Percentiles rank a stretch among this genome's conserved stretches.
Evolutionary conservation across 202 grass and related monocot species (phyloP).

Genomic region (Panicum virgatum): DNA sequence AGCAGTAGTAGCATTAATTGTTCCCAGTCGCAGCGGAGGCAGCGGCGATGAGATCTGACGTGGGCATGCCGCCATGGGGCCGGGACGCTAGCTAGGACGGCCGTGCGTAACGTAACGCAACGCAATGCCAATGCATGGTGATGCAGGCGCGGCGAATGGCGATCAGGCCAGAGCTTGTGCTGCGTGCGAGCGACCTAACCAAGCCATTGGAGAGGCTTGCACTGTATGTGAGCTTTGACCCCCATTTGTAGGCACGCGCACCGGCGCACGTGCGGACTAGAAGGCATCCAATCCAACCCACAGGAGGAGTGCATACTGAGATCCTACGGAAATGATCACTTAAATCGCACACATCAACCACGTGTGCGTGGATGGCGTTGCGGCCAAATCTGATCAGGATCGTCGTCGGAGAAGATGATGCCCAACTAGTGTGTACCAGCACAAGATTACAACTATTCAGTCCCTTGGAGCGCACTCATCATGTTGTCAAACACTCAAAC

Average conservation of each 20-base stretch:
- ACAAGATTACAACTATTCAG: too few species aligned
- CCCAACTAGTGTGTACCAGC: too few species aligned
- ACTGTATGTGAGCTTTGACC: neutral
- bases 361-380: too few species aligned
- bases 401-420: too few species aligned
- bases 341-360: slow-evolving; percentile 26
- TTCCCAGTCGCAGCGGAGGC: neutral
- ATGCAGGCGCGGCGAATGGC: neutral
- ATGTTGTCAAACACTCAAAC: too few species aligned
- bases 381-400: too few species aligned
- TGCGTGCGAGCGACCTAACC: too few species aligned
- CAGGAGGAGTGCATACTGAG: neutral
- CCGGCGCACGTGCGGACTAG: neutral
- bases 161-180: too few species aligned
- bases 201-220: too few species aligned
- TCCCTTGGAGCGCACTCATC: too few species aligned
- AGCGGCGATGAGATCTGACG: neutral
- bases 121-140: too few species aligned
- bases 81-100: too few species aligned
- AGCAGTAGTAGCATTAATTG: neutral
- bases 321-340: slow-evolving; percentile 37
- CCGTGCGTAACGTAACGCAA: neutral
- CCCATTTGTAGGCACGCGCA: neutral
- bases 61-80: neutral
- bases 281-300: neutral